Percentiles rank a stretch among this genome's conserved stretches.
Evolutionary conservation across 169 alveolate genomes (phyloP).

Genomic region (Cryptosporidium baileyi): DNA sequence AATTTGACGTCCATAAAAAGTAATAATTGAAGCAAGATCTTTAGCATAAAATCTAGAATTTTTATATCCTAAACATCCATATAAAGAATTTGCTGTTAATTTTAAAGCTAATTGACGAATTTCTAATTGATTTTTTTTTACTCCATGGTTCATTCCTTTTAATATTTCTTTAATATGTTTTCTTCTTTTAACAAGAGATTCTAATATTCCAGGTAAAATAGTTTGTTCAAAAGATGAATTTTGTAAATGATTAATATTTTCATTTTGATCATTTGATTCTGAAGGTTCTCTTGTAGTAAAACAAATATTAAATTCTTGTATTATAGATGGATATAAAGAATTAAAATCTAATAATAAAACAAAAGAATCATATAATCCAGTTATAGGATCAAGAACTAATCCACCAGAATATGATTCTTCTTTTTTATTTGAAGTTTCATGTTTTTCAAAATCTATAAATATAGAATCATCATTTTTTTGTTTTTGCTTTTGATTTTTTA

Average conservation of each 20-base stretch:
- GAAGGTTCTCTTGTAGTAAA: slow-evolving; percentile 92
- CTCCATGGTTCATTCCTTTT: slow-evolving; percentile 42
- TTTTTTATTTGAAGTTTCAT: slow-evolving; percentile 71
- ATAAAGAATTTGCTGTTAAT: slow-evolving; percentile 97
- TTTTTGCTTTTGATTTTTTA: slow-evolving; percentile 63
- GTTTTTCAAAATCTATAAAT: slow-evolving; percentile 74
- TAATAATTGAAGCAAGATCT: slow-evolving; percentile 97
- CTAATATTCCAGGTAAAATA: slow-evolving; percentile 77
- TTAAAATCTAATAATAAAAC: slow-evolving; percentile 97
- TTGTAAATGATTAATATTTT: neutral
- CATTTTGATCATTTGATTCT: slow-evolving; percentile 51
- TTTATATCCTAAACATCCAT: slow-evolving; percentile 98
- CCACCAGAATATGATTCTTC: slow-evolving; percentile 94
- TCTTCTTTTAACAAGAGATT: slow-evolving; percentile 72
- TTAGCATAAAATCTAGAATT: slow-evolving; percentile 96
- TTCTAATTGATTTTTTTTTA: slow-evolving; percentile 81
- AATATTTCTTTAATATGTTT: slow-evolving; percentile 67
- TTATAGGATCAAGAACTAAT: slow-evolving; percentile 95
- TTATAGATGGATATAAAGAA: slow-evolving; percentile 98
- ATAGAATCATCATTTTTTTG: slow-evolving; percentile 67
- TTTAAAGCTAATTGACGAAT: slow-evolving; percentile 95
- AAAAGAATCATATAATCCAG: slow-evolving; percentile 95
- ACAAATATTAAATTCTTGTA: slow-evolving; percentile 98
- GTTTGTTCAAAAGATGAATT: slow-evolving; percentile 9
- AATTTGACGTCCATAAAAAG: slow-evolving; percentile 91